Base-by-base conservation (phyloP, 1,139 yeast genomes). In the Pichia inconspicua region DNA sequence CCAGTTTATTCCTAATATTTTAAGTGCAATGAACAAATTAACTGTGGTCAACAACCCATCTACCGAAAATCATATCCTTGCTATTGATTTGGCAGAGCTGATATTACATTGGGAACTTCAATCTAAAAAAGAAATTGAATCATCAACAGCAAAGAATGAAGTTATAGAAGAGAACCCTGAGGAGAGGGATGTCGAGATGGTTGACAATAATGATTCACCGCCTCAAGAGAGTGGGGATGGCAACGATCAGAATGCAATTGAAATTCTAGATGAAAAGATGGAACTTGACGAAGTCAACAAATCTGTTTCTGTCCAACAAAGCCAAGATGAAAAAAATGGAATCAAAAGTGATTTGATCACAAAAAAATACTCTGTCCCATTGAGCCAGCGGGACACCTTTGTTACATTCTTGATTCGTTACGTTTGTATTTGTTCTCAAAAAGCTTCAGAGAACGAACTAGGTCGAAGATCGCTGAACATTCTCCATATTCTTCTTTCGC, bases 1-100 rank as follows among this genome's bases (percentile, higher is more conserved):
- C 58, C 89, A 88, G 55, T 92, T 90, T 59, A 80, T 89, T 50
- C 84, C 96, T 2, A 87, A 84, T 55, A 85, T 92, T 47, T 86
- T 92, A 46, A 80, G 94, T n/a, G 96, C 96, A 1, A 85, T 94
- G 90, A 96, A 96, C 25, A 89, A 90, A 62, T 71, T 92, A 49
- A 87, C 96, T 1, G 82, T 87, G 47, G 72, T 84, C 60, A 81
- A 92, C 8, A 87, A 84, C 57, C 82, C 95, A 3, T 84, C 92
- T 0, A 65, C 81, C 12, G 97, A 90, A 55, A 86, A 85, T 57
- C 96, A 88, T 62, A 74, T 78, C 0, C 69, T 90, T 50, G 96
- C 97, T 0, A 84, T 92, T 50, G 97, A 92, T 56, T 67, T 92
- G 50, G 95, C 96, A 0, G 96, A 88, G 53, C 66, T 90, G 53